Evolutionary conservation across 2,329 filamentous ascomycete species (phyloP).

Genomic region (Nigrospora oryzae): DNA sequence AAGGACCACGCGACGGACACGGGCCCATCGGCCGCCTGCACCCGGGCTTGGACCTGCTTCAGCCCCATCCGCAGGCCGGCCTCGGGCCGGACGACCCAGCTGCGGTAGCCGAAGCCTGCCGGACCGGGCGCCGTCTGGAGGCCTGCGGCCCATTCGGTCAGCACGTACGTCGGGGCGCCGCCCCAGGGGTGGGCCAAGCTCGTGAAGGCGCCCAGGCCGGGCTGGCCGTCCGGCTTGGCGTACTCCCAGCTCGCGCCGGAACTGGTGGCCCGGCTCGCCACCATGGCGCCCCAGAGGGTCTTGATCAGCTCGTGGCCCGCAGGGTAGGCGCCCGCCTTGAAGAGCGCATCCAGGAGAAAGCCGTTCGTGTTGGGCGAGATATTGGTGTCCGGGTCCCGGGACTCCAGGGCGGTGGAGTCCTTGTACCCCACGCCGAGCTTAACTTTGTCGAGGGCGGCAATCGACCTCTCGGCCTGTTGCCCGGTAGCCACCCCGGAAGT

Average conservation of each 20-base stretch:
- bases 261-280: conserved; percentile 22
- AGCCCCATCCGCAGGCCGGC: conserved; percentile 17
- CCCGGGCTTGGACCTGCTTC: conserved; percentile 12
- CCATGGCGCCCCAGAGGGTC: conserved; percentile 31
- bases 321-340: conserved; percentile 15
- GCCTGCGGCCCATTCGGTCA: conserved; percentile 26
- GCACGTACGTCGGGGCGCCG: conserved; percentile 32
- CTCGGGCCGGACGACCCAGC: conserved; percentile 17
- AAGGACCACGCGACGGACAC: conserved; percentile 12
- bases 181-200: conserved; percentile 34
- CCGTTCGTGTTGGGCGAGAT: conserved; percentile 37
- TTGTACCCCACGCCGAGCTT: conserved; percentile 10
- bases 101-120: conserved; percentile 14
- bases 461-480: conserved; percentile 2
- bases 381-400: conserved; percentile 7
- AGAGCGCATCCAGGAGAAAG: conserved; percentile 29
- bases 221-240: conserved; percentile 24
- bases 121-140: conserved; percentile 9
- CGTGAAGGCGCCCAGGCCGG: conserved; percentile 32
- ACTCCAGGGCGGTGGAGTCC: conserved; percentile 6
- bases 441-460: conserved; percentile 6
- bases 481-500: conserved; percentile 7
- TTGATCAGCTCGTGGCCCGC: conserved; percentile 21
- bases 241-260: conserved; percentile 37
- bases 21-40: conserved; percentile 17